Conservation (phyloP, 768 basidiomycete genomes). For the Tulasnella sp. region DNA sequence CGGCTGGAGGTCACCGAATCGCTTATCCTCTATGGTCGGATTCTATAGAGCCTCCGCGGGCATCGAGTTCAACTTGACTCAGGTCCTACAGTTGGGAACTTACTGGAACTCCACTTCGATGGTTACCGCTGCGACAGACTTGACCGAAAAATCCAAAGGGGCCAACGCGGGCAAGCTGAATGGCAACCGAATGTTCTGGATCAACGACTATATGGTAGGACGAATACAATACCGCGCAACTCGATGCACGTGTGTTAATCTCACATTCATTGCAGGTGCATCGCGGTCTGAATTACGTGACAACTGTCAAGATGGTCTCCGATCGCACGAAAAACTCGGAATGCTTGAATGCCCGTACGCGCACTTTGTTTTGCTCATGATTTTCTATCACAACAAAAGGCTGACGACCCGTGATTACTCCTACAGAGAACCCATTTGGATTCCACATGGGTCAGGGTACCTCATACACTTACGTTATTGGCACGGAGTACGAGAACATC, state of each 20-base stretch:
- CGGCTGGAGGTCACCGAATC: constrained; percentile 2
- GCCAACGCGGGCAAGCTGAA: constrained; percentile 45
- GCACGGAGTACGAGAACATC: constrained; percentile 65
- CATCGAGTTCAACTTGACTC: constrained; percentile 47
- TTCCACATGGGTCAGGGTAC: constrained; percentile 62
- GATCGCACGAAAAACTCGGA: constrained; percentile 49
- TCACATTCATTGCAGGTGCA: constrained; percentile 37
- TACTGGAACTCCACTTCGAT: constrained; percentile 40
- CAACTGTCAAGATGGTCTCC: constrained; percentile 54
- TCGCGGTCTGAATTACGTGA: constrained; percentile 47
- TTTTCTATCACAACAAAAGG: too few species aligned
- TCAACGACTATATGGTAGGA: constrained; percentile 57
- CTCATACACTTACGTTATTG: constrained; percentile 49
- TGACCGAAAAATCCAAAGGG: constrained; percentile 22
- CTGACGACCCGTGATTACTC: too few species aligned
- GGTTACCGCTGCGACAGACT: constrained; percentile 27
- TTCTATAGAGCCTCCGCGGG: constrained; percentile 40
- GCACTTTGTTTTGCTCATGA: neutral
- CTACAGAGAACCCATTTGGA: constrained; percentile 46
- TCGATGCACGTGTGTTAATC: neutral
- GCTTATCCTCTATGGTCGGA: neutral
- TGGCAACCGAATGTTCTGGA: constrained; percentile 56
- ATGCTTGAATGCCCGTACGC: constrained; percentile 36
- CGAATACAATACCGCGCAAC: neutral
- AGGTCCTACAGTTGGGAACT: constrained; percentile 39